Evolutionary conservation across 2,329 filamentous ascomycete species (phyloP).

Genomic region (Shiraia sp.): DNA sequence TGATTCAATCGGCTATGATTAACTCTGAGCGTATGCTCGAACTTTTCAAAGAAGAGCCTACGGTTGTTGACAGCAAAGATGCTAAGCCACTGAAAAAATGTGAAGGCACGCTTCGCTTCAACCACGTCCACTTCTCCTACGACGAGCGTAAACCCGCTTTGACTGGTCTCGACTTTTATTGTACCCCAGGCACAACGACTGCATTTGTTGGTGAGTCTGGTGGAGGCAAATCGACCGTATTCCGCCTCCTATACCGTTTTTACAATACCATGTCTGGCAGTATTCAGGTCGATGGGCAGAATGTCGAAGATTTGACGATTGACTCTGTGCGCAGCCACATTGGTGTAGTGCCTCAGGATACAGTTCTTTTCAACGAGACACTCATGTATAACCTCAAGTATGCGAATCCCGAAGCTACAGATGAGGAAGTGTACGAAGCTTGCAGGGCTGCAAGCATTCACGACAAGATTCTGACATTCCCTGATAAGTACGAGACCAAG

Average conservation of each 20-base stretch:
- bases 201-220: constrained; percentile 96
- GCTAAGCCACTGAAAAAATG: constrained; percentile 69
- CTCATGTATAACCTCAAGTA: constrained; percentile 95
- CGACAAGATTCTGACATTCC: constrained; percentile 86
- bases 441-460: constrained; percentile 89
- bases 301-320: constrained; percentile 86
- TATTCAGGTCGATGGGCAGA: constrained; percentile 81
- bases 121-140: constrained; percentile 89
- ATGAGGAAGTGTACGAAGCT: constrained; percentile 80
- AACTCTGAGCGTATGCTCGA: constrained; percentile 94
- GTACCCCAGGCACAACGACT: constrained; percentile 86
- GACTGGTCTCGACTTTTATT: constrained; percentile 81
- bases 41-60: constrained; percentile 93
- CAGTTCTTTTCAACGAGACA: constrained; percentile 90
- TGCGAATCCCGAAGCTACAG: constrained; percentile 77
- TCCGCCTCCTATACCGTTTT: constrained; percentile 93
- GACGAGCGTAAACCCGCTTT: constrained; percentile 84
- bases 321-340: constrained; percentile 91
- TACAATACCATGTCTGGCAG: constrained; percentile 82
- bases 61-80: constrained; percentile 76
- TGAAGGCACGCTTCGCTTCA: constrained; percentile 81
- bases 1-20: constrained; percentile 95
- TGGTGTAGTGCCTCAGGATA: constrained; percentile 96
- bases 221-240: constrained; percentile 94
- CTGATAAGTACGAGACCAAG: constrained; percentile 85